phyloP scores from a whole-genome alignment of 169 alveolate species.

The Plasmodium relictum region DNA sequence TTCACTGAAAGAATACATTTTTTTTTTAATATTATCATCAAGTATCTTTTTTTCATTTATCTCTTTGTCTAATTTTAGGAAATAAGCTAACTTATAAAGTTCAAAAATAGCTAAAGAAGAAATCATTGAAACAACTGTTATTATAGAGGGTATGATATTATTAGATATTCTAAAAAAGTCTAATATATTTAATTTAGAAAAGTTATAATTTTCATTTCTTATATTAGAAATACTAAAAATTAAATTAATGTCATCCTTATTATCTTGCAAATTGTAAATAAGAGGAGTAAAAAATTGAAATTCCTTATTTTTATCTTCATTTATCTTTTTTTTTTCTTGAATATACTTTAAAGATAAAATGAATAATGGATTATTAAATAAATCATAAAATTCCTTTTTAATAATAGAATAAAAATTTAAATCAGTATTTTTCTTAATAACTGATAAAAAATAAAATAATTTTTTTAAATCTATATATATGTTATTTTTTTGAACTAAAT shows the following conservation, averaged over 20 bases:
- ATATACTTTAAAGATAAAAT: slow-evolving; percentile 33
- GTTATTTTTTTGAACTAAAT: slow-evolving; percentile 28
- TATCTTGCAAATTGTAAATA: slow-evolving; percentile 26
- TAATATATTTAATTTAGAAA: slow-evolving; percentile 17
- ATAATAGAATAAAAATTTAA: slow-evolving; percentile 1
- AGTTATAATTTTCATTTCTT: slow-evolving; percentile 40
- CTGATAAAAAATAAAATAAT: slow-evolving; percentile 42
- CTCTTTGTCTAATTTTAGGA: not conserved
- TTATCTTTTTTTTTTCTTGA: not conserved
- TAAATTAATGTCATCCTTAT: slow-evolving; percentile 40
- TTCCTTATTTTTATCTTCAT: not conserved
- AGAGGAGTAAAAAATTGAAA: slow-evolving; percentile 26
- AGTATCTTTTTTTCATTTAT: not conserved
- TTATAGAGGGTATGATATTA: slow-evolving; percentile 53
- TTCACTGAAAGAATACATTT: not conserved
- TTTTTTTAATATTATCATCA: not conserved
- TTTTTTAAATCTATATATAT: slow-evolving; percentile 30
- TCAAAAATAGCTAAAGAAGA: slow-evolving; percentile 48
- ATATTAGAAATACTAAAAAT: slow-evolving; percentile 53
- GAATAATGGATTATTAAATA: slow-evolving; percentile 58
- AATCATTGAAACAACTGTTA: slow-evolving; percentile 58
- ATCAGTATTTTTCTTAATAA: slow-evolving; percentile 40
- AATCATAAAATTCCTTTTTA: slow-evolving; percentile 22
- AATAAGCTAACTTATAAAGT: slow-evolving; percentile 41
- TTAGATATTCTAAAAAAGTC: slow-evolving; percentile 56